These are phyloP conservation scores for Botrytis porri DNA, from an alignment of 2,329 filamentous ascomycete species.

Conservation along the genomic window DNA sequence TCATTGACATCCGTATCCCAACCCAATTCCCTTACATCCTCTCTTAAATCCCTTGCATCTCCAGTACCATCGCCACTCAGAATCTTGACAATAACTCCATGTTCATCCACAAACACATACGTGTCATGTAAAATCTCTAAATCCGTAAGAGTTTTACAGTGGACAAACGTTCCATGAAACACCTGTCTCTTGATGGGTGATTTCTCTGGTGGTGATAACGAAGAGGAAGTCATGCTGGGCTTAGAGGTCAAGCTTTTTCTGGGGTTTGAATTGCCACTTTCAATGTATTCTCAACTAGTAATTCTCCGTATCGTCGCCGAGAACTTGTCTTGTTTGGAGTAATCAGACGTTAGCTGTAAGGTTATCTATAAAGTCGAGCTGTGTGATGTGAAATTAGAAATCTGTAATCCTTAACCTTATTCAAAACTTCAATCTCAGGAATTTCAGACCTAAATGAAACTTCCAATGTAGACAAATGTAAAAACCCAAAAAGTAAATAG, in stretches of 20 bases:
- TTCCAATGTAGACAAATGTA: background rate
- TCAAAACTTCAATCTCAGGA: background rate
- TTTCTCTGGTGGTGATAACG: background rate
- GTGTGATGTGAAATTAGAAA: background rate
- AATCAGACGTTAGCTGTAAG: background rate
- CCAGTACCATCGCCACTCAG: constrained; percentile 32
- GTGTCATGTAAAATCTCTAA: constrained; percentile 49
- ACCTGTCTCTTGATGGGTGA: constrained; percentile 37
- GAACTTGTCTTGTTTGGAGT: background rate
- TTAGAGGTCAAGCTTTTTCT: background rate
- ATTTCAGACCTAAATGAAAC: background rate
- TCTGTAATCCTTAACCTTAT: background rate
- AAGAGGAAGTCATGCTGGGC: background rate
- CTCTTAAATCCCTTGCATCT: constrained; percentile 31
- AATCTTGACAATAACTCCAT: constrained; percentile 47
- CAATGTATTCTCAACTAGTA: background rate
- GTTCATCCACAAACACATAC: constrained; percentile 50
- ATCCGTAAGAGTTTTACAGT: constrained; percentile 47
- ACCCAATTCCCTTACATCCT: constrained; percentile 35
- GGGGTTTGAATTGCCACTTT: background rate
- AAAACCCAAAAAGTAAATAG: background rate
- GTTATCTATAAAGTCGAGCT: background rate
- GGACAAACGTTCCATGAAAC: constrained; percentile 61
- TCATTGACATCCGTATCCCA: constrained; percentile 34
- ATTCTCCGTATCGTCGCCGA: background rate